Evolutionary conservation across 176 grass and related monocot species (phyloP), one percentile per base, ranked within the genome.

Genomic region (Zizania latifolia): DNA sequence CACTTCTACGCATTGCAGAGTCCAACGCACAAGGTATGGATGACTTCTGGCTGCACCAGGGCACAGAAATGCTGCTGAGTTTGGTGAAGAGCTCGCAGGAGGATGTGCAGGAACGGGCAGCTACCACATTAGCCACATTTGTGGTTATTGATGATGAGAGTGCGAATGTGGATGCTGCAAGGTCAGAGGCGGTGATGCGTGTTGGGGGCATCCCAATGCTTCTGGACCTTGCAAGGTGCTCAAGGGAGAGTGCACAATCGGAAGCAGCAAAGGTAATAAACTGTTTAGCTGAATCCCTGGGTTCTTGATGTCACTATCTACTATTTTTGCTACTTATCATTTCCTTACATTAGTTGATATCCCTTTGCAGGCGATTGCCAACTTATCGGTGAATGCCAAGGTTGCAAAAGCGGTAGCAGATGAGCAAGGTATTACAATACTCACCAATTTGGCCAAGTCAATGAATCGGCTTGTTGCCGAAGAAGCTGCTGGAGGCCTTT

Each of bases 401-500:
- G 92, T 99, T 82, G 96, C 96, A 5, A 99, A 99, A 85, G 84
- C 85, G 37, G 96, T 99, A 78, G 96, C 89, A 72, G 92, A 95
- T 71, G 96, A 95, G 87, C 92, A 92, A 16, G 96, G 96, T 54
- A 99, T 99, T 67, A 13, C 63, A 65, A 92, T 99, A 67, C 87
- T 99, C 41, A 91, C 85, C 21, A 84, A 87, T 77, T 84, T 99
- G 39, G 96, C 96, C 29, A 87, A 82, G 77, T 99, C 96, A 0
- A 92, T 79, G 83, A 99, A 95, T 81, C 85, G 92, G 51, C 69
- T 86, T 88, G 96, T 99, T 72, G 92, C 96, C 75, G 96, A 99
- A 90, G 96, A 99, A 78, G 96, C 96, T 76, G 92, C 96, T 63
- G 96, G 96, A 60, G 96, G 96, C 48, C 96, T 99, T 77, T 99